Conservation (phyloP, 140 eudicot species). For the Senecio squalidus region DNA sequence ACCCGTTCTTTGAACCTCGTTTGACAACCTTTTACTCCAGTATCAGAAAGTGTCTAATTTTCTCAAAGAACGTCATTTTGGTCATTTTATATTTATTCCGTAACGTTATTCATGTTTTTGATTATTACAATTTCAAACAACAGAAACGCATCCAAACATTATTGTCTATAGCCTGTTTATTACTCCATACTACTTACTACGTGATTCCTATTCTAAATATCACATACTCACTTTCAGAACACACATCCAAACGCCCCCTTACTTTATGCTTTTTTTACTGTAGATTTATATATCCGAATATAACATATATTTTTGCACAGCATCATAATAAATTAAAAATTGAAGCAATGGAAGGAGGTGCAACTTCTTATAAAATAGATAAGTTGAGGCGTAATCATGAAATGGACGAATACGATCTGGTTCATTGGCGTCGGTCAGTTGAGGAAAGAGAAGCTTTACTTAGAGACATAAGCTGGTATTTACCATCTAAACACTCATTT, state of each 20-base stretch:
- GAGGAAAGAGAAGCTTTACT: slow-evolving; percentile 96
- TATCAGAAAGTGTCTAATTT: not conserved
- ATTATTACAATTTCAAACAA: not conserved
- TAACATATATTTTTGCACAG: slow-evolving; percentile 36
- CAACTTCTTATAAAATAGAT: slow-evolving; percentile 49
- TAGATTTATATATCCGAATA: slow-evolving; percentile 5
- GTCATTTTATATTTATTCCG: not conserved
- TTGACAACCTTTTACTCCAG: no score
- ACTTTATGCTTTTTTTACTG: not conserved
- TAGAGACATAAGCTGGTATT: slow-evolving; percentile 92
- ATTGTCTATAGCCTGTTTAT: not conserved
- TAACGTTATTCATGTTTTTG: no score
- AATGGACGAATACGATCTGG: slow-evolving; percentile 94
- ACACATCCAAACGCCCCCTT: not conserved
- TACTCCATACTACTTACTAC: not conserved
- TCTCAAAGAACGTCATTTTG: not conserved
- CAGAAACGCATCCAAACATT: not conserved
- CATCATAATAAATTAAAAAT: slow-evolving; percentile 45
- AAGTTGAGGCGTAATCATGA: slow-evolving; percentile 76
- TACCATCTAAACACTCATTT: not conserved
- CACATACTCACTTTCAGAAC: not conserved
- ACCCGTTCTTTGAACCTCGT: no score
- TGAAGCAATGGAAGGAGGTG: slow-evolving; percentile 77
- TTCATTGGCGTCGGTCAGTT: slow-evolving; percentile 95
- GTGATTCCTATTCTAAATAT: not conserved